phyloP scores from a whole-genome alignment of 2,329 filamentous ascomycete species.

The Penicillium sp. region DNA sequence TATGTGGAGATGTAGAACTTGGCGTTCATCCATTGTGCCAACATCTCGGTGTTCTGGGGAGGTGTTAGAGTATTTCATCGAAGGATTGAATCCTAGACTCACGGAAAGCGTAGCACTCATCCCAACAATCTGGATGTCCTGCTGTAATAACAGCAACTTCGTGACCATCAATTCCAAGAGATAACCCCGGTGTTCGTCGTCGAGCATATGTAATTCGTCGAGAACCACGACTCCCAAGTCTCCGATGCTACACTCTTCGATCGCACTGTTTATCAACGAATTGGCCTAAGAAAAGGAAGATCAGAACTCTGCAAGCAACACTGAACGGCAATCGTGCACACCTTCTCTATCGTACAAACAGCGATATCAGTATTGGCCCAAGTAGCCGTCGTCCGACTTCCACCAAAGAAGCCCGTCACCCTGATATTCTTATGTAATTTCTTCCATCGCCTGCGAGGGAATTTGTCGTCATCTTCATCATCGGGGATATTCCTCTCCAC shows the following conservation, averaged over 20 bases:
- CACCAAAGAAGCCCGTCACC: constrained; percentile 73
- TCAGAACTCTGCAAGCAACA: not conserved
- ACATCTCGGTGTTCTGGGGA: constrained; percentile 64
- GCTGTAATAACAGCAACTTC: constrained; percentile 68
- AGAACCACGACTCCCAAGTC: constrained; percentile 67
- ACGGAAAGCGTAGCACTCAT: constrained; percentile 79
- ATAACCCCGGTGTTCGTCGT: constrained; percentile 73
- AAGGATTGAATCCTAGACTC: constrained; percentile 25
- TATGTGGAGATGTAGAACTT: constrained; percentile 73
- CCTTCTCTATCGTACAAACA: constrained; percentile 77
- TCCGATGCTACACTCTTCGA: constrained; percentile 67
- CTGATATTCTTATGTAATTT: constrained; percentile 60
- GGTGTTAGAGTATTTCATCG: constrained; percentile 3
- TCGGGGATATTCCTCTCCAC: constrained; percentile 48
- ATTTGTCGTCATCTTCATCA: constrained; percentile 34
- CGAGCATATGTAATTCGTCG: constrained; percentile 80
- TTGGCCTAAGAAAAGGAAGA: constrained; percentile 59
- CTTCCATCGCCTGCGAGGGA: constrained; percentile 54
- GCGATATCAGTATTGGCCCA: constrained; percentile 77
- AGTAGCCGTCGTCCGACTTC: constrained; percentile 63
- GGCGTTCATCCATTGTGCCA: constrained; percentile 69
- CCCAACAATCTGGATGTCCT: constrained; percentile 68
- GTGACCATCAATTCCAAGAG: constrained; percentile 72
- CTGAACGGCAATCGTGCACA: constrained; percentile 33
- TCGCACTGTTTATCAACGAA: constrained; percentile 68